Base-by-base conservation (phyloP, 768 basidiomycete genomes). In the Termitomyces sp. region DNA sequence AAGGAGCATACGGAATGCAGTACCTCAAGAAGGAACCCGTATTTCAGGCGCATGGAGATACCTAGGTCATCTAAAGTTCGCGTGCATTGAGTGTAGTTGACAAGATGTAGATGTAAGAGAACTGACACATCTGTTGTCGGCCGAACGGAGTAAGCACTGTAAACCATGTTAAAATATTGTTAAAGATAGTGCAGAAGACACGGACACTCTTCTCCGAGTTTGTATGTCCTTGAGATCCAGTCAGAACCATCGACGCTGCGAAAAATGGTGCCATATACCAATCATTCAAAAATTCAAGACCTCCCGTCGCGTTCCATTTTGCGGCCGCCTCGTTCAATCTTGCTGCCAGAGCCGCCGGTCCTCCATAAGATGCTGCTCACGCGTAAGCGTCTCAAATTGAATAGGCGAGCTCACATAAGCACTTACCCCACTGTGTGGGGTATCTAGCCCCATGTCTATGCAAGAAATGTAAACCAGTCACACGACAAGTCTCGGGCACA, bases 61-160 rank as follows among this genome's bases (percentile, higher is more conserved):
- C 88, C 86, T 58, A 91, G 73, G 64, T 87, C 84, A 66, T 76
- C 86, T 87, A 57, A 1, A 62, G 18, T 42, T 37, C 33, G 27
- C 16, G 22, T 31, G 52, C 31, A 20, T 11, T 57, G 1, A 31
- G 36, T 12, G 3, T 1, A 49, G 5, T 9, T 39, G 18, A 31
- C 33, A 53, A 16, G 20, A 5, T 4, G 13, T 18, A 12, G 49
- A 45, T 6, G 3, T 31, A 24, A 4, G 34, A 9, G 9, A 13
- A 74, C 86, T 58, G 58, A 89, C 87, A 95, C 4, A 95, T 73
- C 64, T 97, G 93, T 65, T 91, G 85, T 50, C 94, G 77, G 49
- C 94, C 93, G 61, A 95, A 95, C 0, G 93, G 91, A n/a, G 93
- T 94, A 59, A 95, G 74, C 34, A 91, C 87, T 90, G 59, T 22